Percentiles rank a stretch among this genome's conserved stretches.
These are phyloP conservation scores for Emmonsiellopsis sp. DNA, from an alignment of 2,329 filamentous ascomycete genomes.

Conservation along the genomic window DNA sequence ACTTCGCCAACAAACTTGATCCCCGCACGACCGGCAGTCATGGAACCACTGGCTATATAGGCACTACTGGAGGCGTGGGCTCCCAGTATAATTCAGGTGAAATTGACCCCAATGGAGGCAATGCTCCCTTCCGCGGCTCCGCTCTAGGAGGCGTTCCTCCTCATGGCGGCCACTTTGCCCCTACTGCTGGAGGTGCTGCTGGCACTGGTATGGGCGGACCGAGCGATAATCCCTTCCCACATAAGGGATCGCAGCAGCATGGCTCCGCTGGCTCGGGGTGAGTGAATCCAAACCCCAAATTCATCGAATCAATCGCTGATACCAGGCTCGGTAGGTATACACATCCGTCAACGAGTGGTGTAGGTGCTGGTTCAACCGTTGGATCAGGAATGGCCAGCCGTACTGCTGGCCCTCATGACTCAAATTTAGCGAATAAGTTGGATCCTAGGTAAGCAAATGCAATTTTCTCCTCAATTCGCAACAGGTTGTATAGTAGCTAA, in stretches of 20 bases:
- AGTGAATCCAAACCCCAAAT: not conserved
- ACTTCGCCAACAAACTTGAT: constrained; percentile 30
- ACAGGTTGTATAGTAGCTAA: not conserved
- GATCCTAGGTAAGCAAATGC: constrained; percentile 30
- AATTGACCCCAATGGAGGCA: not conserved
- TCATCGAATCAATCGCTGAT: too few relatives aligned
- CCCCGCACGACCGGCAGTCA: constrained; percentile 26
- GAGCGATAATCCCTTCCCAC: not conserved
- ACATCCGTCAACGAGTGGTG: not conserved
- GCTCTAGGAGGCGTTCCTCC: constrained; percentile 6
- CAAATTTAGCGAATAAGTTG: constrained; percentile 37
- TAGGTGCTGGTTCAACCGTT: not conserved
- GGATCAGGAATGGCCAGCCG: constrained; percentile 7
- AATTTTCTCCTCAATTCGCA: too few relatives aligned
- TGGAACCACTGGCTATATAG: not conserved
- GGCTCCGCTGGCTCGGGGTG: not conserved
- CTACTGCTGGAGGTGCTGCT: not conserved
- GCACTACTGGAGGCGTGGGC: not conserved
- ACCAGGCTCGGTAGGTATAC: too few relatives aligned
- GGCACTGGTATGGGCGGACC: not conserved
- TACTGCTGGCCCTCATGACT: constrained; percentile 33
- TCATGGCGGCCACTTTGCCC: not conserved
- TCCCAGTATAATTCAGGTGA: constrained; percentile 1
- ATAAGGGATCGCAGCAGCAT: not conserved
- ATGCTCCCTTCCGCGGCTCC: not conserved